Base-by-base conservation (phyloP, 108 stramenopile genomes). In the Cylindrotheca closterium region DNA sequence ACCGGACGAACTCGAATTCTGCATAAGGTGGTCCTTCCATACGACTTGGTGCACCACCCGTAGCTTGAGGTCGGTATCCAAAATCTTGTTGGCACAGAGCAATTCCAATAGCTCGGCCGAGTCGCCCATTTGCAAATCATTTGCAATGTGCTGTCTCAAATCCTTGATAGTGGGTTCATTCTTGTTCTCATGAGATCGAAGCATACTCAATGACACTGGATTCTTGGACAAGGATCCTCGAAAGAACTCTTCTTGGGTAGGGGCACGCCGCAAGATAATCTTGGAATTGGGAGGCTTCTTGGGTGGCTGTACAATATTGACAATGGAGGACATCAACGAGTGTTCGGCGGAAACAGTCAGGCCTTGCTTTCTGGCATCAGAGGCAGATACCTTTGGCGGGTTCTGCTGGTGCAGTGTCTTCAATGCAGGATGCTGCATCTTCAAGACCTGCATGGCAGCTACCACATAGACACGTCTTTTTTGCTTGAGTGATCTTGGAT, bases 181-280 rank as follows among this genome's bases (percentile, higher is more conserved):
- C 10, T 42, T 57, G 45, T 66, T 50, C 1, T 51, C 76, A 58
- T 32, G 52, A 4, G 31, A 62, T 23, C 30, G 37, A 31, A 91
- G 49, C 32, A 66, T 68, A 19, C 78, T 62, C 17, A 93, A 62
- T 23, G 75, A 68, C 26, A 93, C 76, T 0, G 88, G 88, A 63
- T 93, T 90, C 37, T 78, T 75, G n/a, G 79, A 80, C 4, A 90
- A 77, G 31, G 75, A 74, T 2, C 91, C 91, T 17, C 92, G 62
- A 56, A 93, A 93, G 71, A 88, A 93, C 60, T 93, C 92, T 62
- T 93, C 92, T 68, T 93, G 88, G 0, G 92, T 90, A 1, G 92
- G 92, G 27, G 92, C 92, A 26, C 92, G 58, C 47, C 87, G 65
- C 55, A 93, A 63, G 42, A 86, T 81, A 33, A 93, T 77, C 64